phyloP scores from a whole-genome alignment of 1,139 yeast genomes.

The Tardiomyces depauwii region DNA sequence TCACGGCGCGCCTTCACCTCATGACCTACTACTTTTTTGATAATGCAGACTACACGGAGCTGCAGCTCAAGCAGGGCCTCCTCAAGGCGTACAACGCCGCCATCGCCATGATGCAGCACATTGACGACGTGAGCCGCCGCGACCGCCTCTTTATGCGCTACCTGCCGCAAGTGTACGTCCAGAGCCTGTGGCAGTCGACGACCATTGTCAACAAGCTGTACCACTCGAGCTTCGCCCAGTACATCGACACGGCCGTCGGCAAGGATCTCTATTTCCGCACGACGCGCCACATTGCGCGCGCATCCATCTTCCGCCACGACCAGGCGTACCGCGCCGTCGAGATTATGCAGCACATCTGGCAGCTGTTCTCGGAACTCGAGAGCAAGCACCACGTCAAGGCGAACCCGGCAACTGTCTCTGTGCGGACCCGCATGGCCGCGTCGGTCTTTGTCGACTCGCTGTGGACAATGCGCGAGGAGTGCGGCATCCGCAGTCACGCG shows the following conservation, averaged over 20 bases:
- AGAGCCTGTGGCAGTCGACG: slow-evolving; percentile 86
- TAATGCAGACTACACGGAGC: slow-evolving; percentile 34
- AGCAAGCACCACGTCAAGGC: slow-evolving; percentile 24
- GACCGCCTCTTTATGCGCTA: slow-evolving; percentile 59
- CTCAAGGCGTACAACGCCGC: slow-evolving; percentile 75
- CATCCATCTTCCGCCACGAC: slow-evolving; percentile 83
- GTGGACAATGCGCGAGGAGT: slow-evolving; percentile 72
- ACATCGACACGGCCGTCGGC: slow-evolving; percentile 63
- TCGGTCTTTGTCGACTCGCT: slow-evolving; percentile 86
- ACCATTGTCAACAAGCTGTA: slow-evolving; percentile 69
- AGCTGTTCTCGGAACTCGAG: slow-evolving; percentile 52
- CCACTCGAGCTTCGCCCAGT: slow-evolving; percentile 58
- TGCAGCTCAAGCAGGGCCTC: slow-evolving; percentile 64
- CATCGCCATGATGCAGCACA: slow-evolving; percentile 55
- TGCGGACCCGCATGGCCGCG: slow-evolving; percentile 80
- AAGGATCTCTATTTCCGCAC: slow-evolving; percentile 61
- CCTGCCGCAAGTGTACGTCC: slow-evolving; percentile 72
- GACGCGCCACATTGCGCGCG: slow-evolving; percentile 56
- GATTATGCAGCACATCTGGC: slow-evolving; percentile 92
- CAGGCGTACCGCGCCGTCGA: slow-evolving; percentile 90
- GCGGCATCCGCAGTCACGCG: slow-evolving; percentile 44
- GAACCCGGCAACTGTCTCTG: slow-evolving; percentile 31
- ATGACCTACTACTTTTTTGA: slow-evolving; percentile 75
- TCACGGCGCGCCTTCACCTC: slow-evolving; percentile 67
- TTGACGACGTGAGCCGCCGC: slow-evolving; percentile 46